Conservation (phyloP, 805 yeast genomes). For the Metschnikowia cerradonensis region DNA sequence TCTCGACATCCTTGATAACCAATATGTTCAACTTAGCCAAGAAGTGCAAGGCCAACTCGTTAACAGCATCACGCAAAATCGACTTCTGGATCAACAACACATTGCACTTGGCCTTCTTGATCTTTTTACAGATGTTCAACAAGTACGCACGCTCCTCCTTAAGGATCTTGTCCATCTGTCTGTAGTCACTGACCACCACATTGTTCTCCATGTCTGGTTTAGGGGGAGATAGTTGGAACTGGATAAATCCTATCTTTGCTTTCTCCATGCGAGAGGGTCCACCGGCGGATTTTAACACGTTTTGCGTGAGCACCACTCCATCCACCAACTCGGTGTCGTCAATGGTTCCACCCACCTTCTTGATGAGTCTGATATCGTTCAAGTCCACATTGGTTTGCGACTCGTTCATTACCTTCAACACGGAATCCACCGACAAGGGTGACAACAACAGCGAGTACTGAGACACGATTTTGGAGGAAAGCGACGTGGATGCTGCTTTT, state of each 20-base stretch:
- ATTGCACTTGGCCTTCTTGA: conserved; percentile 95
- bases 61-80: conserved; percentile 91
- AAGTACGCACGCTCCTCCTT: conserved; percentile 97
- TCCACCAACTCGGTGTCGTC: conserved; percentile 92
- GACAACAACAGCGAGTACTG: conserved; percentile 84
- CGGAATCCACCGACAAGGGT: conserved; percentile 93
- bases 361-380: conserved; percentile 81
- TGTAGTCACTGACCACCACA: conserved; percentile 93
- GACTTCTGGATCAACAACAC: conserved; percentile 87
- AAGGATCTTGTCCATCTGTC: conserved; percentile 98
- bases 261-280: conserved; percentile 94
- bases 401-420: conserved; percentile 67
- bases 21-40: conserved; percentile 86
- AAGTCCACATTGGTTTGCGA: conserved; percentile 70
- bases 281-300: conserved; percentile 83
- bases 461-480: conserved; percentile 91
- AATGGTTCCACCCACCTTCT: conserved; percentile 95
- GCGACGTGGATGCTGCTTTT: conserved; percentile 91
- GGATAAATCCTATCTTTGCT: conserved; percentile 85
- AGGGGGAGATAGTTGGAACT: conserved; percentile 94
- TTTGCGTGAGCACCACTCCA: conserved; percentile 92
- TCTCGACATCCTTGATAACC: conserved; percentile 92
- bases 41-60: conserved; percentile 91
- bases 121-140: conserved; percentile 90
- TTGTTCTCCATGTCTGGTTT: conserved; percentile 98